These are phyloP conservation scores for Candida berthetii DNA, from an alignment of 805 yeast species.

Conservation along the genomic window DNA sequence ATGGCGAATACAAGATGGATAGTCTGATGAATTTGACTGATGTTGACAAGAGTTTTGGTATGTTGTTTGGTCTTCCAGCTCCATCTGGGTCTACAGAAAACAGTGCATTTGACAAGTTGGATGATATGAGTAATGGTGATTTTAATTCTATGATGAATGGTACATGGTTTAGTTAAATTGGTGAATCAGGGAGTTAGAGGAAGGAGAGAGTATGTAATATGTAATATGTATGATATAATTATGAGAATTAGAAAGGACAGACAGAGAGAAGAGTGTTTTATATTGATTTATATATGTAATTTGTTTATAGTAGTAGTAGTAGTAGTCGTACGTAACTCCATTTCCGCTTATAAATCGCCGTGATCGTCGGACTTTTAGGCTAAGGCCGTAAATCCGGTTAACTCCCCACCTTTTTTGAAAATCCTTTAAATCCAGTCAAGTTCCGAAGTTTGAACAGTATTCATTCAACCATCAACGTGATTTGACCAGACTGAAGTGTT, in stretches of 20 bases:
- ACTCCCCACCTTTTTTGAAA: background rate
- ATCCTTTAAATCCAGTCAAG: background rate
- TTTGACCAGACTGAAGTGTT: background rate
- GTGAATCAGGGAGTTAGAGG: background rate
- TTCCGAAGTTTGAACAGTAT: background rate
- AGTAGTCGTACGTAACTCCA: too few relatives aligned
- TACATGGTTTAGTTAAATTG: constrained; percentile 18
- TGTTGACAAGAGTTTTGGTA: constrained; percentile 11
- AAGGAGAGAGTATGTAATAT: too few relatives aligned
- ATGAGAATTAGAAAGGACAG: too few relatives aligned
- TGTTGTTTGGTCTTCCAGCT: constrained; percentile 3
- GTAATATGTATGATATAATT: too few relatives aligned
- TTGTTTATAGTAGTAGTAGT: too few relatives aligned
- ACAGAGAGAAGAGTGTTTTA: too few relatives aligned
- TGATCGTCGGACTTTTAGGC: background rate
- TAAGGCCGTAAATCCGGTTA: background rate
- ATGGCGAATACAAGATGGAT: background rate
- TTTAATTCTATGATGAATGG: constrained; percentile 13
- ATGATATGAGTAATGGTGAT: constrained; percentile 4
- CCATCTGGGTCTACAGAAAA: too few relatives aligned
- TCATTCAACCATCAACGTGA: background rate
- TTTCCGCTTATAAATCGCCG: too few relatives aligned
- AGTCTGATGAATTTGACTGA: constrained; percentile 6
- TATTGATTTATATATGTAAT: too few relatives aligned
- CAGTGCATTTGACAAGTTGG: background rate